phyloP scores from a whole-genome alignment of 2,329 filamentous ascomycete species.

The Ceratocystis huliohia region DNA sequence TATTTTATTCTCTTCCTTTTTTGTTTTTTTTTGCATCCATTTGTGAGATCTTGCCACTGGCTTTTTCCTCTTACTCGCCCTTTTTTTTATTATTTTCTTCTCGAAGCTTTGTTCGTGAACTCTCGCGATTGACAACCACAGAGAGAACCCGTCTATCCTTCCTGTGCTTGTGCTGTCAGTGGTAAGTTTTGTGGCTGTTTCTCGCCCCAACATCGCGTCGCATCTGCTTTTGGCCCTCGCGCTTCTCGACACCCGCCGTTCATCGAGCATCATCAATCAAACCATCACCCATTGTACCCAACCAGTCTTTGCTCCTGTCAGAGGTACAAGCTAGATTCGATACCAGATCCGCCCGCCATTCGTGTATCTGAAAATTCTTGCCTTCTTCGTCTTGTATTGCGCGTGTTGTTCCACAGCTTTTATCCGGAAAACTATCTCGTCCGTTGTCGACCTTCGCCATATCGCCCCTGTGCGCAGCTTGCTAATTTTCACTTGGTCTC shows the following conservation, averaged over 20 bases:
- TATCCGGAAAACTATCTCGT: background rate
- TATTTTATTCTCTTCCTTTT: conserved; percentile 3
- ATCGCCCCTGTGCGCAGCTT: background rate
- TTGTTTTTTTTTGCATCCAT: conserved; percentile 15
- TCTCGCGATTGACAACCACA: background rate
- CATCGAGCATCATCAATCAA: background rate
- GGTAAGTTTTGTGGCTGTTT: background rate
- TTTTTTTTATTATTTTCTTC: background rate
- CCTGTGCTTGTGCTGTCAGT: background rate
- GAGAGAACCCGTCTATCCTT: background rate
- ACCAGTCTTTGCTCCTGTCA: background rate
- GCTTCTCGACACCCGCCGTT: background rate
- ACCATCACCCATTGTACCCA: background rate
- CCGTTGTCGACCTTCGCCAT: background rate
- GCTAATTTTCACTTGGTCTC: background rate
- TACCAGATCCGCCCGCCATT: background rate
- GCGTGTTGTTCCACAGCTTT: background rate
- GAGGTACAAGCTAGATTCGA: conserved; percentile 6
- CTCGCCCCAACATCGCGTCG: background rate
- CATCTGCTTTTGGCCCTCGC: background rate
- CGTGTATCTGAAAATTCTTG: conserved; percentile 6
- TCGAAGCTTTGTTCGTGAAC: background rate
- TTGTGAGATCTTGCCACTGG: background rate
- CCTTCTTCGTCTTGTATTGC: background rate
- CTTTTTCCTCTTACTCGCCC: background rate